phyloP scores from a whole-genome alignment of 1,139 yeast species.

The Oligophagozyma castellii region DNA sequence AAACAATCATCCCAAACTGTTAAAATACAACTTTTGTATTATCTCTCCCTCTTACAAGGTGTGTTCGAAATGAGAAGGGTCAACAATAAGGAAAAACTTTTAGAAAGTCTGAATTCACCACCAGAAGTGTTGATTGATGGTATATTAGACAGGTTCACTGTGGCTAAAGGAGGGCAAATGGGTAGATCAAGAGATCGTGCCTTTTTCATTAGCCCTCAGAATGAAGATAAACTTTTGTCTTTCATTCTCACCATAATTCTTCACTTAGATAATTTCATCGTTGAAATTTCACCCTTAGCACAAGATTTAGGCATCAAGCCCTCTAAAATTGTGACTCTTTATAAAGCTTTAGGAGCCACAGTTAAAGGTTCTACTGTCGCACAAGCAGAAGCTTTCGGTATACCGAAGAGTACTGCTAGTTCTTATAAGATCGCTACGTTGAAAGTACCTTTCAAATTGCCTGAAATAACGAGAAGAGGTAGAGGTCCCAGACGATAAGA shows the following conservation, averaged over 20 bases:
- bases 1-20: slow-evolving; percentile 36
- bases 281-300: slow-evolving; percentile 72
- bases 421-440: slow-evolving; percentile 69
- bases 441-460: slow-evolving; percentile 81
- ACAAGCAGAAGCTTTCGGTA: slow-evolving; percentile 76
- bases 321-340: slow-evolving; percentile 50
- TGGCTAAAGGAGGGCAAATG: slow-evolving; percentile 46
- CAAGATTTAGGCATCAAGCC: slow-evolving; percentile 78
- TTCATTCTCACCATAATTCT: slow-evolving; percentile 59
- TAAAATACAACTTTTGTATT: slow-evolving; percentile 58
- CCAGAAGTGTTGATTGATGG: slow-evolving; percentile 67
- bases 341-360: slow-evolving; percentile 72
- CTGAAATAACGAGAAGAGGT: slow-evolving; percentile 65
- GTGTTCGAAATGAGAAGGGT: slow-evolving; percentile 62
- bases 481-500: slow-evolving; percentile 26
- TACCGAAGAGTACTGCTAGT: slow-evolving; percentile 50
- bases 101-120: slow-evolving; percentile 51
- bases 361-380: slow-evolving; percentile 64
- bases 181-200: slow-evolving; percentile 66
- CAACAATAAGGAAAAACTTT: slow-evolving; percentile 43
- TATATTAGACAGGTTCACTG: slow-evolving; percentile 54
- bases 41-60: slow-evolving; percentile 67
- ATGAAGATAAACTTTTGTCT: slow-evolving; percentile 76
- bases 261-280: slow-evolving; percentile 61
- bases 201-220: slow-evolving; percentile 69